Evolutionary conservation across 2,329 filamentous ascomycete genomes (phyloP), one percentile per base, ranked within the genome.

Genomic region (Neoascochyta sp.): DNA sequence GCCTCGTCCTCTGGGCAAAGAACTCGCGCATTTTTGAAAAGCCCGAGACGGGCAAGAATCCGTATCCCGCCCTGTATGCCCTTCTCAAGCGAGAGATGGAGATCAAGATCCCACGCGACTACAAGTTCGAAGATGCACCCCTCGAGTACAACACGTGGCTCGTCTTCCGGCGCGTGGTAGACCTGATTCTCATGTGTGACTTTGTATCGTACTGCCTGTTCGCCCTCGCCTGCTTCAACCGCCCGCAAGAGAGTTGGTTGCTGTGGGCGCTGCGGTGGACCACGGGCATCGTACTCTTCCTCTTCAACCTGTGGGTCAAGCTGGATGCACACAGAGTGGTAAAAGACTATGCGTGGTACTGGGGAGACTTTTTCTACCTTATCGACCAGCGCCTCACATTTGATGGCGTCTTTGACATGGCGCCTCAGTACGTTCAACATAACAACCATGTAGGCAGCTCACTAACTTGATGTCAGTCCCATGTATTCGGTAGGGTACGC

Each of bases 111-210:
- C 83, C 86, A 3, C 76, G 84, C 54, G 88, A 98, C 68, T 98
- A 96, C 70, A 80, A 81, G 43, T 95, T 98, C 57, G 89, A 94
- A 51, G 77, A 85, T 50, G 90, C 90, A 0, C 92, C 92, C 10
- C 73, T 96, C 62, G 92, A 98, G 74, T 98, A 96, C 76, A 98
- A 98, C 69, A 95, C 92, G 22, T 98, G 92, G 92, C 76, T 98
- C 34, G 79, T 95, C 47, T 98, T 98, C 69, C 83, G 92, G 49
- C 82, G 92, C 52, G 78, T 96, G 17, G 92, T 96, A 58, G 92
- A 98, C 68, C 70, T 98, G 62, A 95, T 96, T 60, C 73, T 98
- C 57, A 95, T 98, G 88, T 95, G 89, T 73, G 92, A 98, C 69
- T 98, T 98, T 63, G 81, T 85, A 43, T 95, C 90, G 27, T 98